These are phyloP conservation scores for Pleurotus ostreatus DNA, from an alignment of 768 basidiomycete genomes.

Conservation along the genomic window DNA sequence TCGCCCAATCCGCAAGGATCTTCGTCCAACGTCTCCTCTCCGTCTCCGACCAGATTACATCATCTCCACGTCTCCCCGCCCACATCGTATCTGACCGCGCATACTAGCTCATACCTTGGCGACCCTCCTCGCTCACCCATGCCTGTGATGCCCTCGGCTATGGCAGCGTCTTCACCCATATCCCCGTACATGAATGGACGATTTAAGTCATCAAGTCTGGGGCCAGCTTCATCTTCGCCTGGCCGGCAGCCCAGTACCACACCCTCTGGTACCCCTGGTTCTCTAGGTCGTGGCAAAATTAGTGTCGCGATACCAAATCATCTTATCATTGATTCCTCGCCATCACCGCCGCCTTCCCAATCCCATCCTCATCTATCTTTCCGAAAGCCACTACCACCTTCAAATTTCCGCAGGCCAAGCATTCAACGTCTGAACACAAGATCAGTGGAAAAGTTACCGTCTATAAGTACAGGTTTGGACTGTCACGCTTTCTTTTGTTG, in stretches of 20 bases:
- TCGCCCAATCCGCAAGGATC: neutral
- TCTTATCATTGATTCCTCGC: constrained; percentile 39
- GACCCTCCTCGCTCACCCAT: constrained; percentile 37
- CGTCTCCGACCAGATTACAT: constrained; percentile 5
- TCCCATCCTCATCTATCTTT: constrained; percentile 39
- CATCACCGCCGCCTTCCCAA: constrained; percentile 62
- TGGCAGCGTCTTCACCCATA: constrained; percentile 27
- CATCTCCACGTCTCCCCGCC: constrained; percentile 7
- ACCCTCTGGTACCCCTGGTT: neutral
- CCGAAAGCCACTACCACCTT: constrained; percentile 44
- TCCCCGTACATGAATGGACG: constrained; percentile 15
- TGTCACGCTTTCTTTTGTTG: neutral
- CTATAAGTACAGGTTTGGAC: neutral
- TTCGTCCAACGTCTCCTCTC: constrained; percentile 4
- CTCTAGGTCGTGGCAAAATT: neutral
- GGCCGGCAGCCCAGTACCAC: neutral
- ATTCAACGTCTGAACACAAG: constrained; percentile 56
- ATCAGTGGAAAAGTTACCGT: neutral
- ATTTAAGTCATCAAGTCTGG: constrained; percentile 13
- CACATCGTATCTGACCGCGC: neutral
- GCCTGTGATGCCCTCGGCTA: constrained; percentile 51
- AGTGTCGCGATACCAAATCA: neutral
- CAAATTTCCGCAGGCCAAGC: constrained; percentile 48
- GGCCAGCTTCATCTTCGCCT: neutral
- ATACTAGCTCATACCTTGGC: constrained; percentile 4